These are phyloP conservation scores for Pseudopithomyces maydicus DNA, from an alignment of 2,329 filamentous ascomycete species.

Conservation along the genomic window DNA sequence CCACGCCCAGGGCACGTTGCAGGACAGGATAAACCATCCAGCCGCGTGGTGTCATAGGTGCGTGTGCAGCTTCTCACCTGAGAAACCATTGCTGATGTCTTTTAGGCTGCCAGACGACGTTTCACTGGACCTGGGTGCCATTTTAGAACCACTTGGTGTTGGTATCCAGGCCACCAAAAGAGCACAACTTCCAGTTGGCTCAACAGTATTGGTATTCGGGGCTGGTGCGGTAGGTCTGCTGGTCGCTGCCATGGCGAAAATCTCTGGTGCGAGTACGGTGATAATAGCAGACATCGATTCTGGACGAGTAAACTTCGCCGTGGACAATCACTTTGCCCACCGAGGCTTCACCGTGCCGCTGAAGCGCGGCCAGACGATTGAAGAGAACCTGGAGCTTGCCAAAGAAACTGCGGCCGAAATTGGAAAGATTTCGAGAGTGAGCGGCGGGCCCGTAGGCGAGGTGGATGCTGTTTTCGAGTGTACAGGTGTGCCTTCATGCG, in stretches of 20 bases:
- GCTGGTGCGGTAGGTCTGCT: constrained; percentile 66
- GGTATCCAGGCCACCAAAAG: constrained; percentile 64
- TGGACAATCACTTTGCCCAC: constrained; percentile 56
- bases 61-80: constrained; percentile 18
- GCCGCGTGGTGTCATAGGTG: constrained; percentile 63
- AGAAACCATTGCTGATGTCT: constrained; percentile 9
- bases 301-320: constrained; percentile 61
- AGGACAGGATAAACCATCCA: constrained; percentile 66
- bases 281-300: constrained; percentile 66
- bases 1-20: constrained; percentile 68
- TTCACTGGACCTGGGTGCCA: constrained; percentile 60
- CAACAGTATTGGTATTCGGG: constrained; percentile 63
- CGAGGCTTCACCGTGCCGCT: constrained; percentile 52
- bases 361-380: constrained; percentile 54
- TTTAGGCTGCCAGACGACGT: constrained; percentile 56
- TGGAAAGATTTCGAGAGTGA: constrained; percentile 42
- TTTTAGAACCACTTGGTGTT: constrained; percentile 65
- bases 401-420: constrained; percentile 55
- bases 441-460: constrained; percentile 51
- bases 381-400: constrained; percentile 59
- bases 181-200: constrained; percentile 53
- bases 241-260: constrained; percentile 61
- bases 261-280: constrained; percentile 59
- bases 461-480: constrained; percentile 77
- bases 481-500: constrained; percentile 75